These are phyloP conservation scores for Malania oleifera DNA, from an alignment of 164 flowering plant species.

Conservation along the genomic window DNA sequence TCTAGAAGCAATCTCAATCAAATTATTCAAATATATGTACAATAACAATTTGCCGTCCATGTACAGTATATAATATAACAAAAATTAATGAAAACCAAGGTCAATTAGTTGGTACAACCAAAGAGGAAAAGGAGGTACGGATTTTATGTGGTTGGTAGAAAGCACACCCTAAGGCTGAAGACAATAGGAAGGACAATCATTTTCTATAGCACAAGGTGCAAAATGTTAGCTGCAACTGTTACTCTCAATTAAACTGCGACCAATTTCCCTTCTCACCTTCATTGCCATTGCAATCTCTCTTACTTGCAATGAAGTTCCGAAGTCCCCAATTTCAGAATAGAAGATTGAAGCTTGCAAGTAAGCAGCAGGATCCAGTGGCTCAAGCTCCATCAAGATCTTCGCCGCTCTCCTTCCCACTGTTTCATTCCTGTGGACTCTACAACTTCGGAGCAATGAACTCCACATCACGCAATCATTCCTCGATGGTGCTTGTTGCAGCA, in stretches of 20 bases:
- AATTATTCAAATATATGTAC: not conserved
- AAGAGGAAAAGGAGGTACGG: not conserved
- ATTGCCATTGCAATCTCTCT: constrained; percentile 36
- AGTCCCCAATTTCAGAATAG: constrained; percentile 58
- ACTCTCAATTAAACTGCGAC: constrained; percentile 46
- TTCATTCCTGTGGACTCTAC: constrained; percentile 48
- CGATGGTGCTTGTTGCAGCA: constrained; percentile 31
- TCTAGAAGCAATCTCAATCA: not conserved
- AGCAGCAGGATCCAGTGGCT: constrained; percentile 44
- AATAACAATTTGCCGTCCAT: not conserved
- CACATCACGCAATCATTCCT: constrained; percentile 42
- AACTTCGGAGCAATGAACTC: constrained; percentile 65
- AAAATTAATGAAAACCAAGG: not conserved
- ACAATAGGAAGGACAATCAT: constrained; percentile 1
- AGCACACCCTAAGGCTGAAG: constrained; percentile 7
- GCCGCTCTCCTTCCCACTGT: constrained; percentile 51
- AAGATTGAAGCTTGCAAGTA: constrained; percentile 51
- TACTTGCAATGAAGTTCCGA: constrained; percentile 29
- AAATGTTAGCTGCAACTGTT: constrained; percentile 4
- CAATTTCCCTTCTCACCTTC: constrained; percentile 43
- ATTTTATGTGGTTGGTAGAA: not conserved
- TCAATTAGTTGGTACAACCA: constrained; percentile 6
- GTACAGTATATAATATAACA: not conserved
- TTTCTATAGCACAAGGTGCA: not conserved
- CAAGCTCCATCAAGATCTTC: constrained; percentile 41